Percentiles rank a stretch among this genome's conserved stretches.
Conservation (phyloP, 2,329 filamentous ascomycete species). For the Pseudogymnoascus sp. region DNA sequence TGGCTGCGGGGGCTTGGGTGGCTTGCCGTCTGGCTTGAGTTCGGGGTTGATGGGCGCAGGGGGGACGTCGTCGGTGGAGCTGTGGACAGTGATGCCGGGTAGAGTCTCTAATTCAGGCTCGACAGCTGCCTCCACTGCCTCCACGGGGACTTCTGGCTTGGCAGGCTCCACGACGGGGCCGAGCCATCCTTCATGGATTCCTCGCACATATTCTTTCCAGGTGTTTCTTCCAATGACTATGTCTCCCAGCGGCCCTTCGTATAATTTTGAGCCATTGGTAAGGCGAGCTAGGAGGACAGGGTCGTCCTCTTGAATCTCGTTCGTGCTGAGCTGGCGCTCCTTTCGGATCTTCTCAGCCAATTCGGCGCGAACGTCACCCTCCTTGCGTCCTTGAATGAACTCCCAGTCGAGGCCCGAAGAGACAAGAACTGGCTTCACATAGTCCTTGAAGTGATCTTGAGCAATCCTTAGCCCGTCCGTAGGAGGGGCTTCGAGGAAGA, state of each 20-base stretch:
- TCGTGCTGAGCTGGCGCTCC: constrained; percentile 41
- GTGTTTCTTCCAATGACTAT: constrained; percentile 83
- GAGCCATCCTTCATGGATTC: constrained; percentile 92
- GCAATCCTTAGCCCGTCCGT: constrained; percentile 75
- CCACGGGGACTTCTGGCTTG: constrained; percentile 25
- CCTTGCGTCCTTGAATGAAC: constrained; percentile 81
- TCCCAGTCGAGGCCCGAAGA: constrained; percentile 92
- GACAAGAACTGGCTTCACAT: constrained; percentile 86
- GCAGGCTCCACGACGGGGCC: constrained; percentile 66
- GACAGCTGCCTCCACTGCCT: constrained; percentile 13
- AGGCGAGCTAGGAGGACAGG: constrained; percentile 56
- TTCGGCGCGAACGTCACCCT: constrained; percentile 85
- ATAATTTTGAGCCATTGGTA: constrained; percentile 61
- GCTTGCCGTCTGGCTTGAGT: constrained; percentile 43
- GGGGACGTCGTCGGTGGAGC: constrained; percentile 24
- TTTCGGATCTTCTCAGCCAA: constrained; percentile 81
- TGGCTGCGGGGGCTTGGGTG: constrained; percentile 53
- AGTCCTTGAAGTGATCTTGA: constrained; percentile 94
- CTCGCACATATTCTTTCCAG: constrained; percentile 95
- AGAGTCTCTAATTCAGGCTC: constrained; percentile 24
- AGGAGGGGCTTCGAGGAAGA: constrained; percentile 80
- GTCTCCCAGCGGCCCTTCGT: constrained; percentile 70
- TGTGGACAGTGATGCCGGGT: constrained; percentile 22
- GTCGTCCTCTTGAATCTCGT: constrained; percentile 40
- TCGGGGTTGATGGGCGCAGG: constrained; percentile 17